A percentile compares a stretch with the other conserved stretches of the same genome.
phyloP scores from a whole-genome alignment of 768 basidiomycete genomes.

The Rhizopogon vesiculosus region DNA sequence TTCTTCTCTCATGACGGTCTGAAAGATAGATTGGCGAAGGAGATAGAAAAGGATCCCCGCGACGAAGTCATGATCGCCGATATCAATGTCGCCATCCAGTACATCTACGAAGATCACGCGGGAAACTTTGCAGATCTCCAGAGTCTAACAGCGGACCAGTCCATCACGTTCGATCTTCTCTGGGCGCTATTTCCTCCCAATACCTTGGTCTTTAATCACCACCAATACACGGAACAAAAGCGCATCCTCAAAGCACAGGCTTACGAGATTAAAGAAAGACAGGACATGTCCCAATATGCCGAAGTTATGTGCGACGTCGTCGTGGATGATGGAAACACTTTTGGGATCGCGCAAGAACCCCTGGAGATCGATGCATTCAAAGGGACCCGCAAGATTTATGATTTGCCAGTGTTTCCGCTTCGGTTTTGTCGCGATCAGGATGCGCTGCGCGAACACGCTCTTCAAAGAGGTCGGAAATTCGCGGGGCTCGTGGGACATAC shows the following conservation, averaged over 20 bases:
- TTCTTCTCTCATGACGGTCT: constrained; percentile 12
- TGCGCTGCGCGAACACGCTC: background rate
- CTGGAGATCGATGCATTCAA: background rate
- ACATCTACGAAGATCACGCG: constrained; percentile 12
- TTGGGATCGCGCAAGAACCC: background rate
- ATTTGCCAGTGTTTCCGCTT: background rate
- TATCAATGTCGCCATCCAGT: constrained; percentile 13
- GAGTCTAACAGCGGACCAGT: constrained; percentile 4
- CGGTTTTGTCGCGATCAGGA: background rate
- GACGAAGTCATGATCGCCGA: constrained; percentile 10
- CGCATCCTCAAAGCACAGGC: background rate
- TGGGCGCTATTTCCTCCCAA: constrained; percentile 24
- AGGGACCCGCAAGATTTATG: background rate
- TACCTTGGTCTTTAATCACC: constrained; percentile 13
- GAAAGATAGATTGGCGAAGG: constrained; percentile 7
- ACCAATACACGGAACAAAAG: background rate
- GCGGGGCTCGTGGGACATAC: background rate
- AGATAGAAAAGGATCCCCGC: constrained; percentile 8
- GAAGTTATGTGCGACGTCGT: background rate
- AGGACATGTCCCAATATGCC: background rate
- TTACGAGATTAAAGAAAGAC: background rate
- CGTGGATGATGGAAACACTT: background rate
- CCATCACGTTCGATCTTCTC: constrained; percentile 26
- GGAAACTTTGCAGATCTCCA: constrained; percentile 9
- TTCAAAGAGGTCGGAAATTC: background rate